Evolutionary conservation across 805 yeast genomes (phyloP), one percentile per base, ranked within the genome.

Genomic region (Yarrowia sp.): DNA sequence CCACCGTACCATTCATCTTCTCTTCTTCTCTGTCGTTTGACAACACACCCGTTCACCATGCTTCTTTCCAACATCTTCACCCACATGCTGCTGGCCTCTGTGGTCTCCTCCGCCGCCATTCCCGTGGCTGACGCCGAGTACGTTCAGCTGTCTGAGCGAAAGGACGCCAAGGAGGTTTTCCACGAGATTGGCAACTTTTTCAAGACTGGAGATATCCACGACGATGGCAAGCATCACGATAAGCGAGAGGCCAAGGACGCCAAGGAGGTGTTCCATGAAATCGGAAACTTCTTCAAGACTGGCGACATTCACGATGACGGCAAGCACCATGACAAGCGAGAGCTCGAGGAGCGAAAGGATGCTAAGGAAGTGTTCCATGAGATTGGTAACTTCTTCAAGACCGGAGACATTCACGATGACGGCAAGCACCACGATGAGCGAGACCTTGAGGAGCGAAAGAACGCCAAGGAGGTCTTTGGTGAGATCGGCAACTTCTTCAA

Each of bases 91-190:
- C 19, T 56, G 63, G 63, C 63, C 38, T 15, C 63, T 15, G 48
- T 42, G 38, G 63, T 36, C 40, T 41, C 63, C 14, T 56, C 63
- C 3, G 63, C 63, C 14, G 63, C 63, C 48, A 22, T 56, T n/a
- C 63, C 58, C 32, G 58, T 52, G 32, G 32, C 43, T 10, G 16
- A 40, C 61, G 26, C 19, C 40, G 46, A 41, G 5, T 3, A 19
- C 45, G 48, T 40, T 53, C 59, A 56, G 63, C 63, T 56, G 63
- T 49, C 48, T 56, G 63, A 56, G 63, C 63, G 63, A 56, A 56
- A 56, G 48, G 48, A 56, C 61, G 61, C 46, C 42, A 52, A 49
- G 52, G 36, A 48, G 16, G 52, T 48, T 11, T 48, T 22, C 36
- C n/a, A 14, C 35, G 52, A 48, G 36, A 48, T 48, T 14, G 52